phyloP scores from a whole-genome alignment of 2,329 filamentous ascomycete species.

The Pochonia chlamydosporia region DNA sequence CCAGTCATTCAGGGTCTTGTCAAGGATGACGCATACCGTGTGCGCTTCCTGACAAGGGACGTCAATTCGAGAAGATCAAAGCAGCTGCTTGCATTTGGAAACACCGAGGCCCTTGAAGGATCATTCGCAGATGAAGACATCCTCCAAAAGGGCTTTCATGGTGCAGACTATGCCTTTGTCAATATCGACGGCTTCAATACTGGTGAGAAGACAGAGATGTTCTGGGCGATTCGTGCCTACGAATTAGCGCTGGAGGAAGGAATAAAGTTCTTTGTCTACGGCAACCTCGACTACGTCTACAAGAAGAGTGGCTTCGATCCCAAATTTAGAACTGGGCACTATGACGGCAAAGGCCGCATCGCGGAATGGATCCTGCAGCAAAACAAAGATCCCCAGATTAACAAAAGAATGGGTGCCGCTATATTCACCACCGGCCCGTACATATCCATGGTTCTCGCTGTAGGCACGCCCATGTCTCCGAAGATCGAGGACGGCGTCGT shows the following conservation, averaged over 20 bases:
- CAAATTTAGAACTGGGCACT: slow-evolving; percentile 40
- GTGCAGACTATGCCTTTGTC: slow-evolving; percentile 43
- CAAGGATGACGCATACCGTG: slow-evolving; percentile 34
- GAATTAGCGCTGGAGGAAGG: slow-evolving; percentile 36
- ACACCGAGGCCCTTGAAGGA: slow-evolving; percentile 42
- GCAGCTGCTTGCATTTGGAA: slow-evolving; percentile 33
- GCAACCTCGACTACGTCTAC: slow-evolving; percentile 42
- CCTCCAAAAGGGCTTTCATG: slow-evolving; percentile 37
- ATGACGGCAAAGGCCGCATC: slow-evolving; percentile 39
- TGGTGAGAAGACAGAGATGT: slow-evolving; percentile 47
- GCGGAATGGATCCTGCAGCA: slow-evolving; percentile 38
- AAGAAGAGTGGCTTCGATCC: slow-evolving; percentile 42
- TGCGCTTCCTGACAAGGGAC: slow-evolving; percentile 43
- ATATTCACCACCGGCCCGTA: slow-evolving; percentile 39
- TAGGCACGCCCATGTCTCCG: slow-evolving; percentile 32
- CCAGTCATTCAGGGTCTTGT: slow-evolving; percentile 38
- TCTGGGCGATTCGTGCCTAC: slow-evolving; percentile 38
- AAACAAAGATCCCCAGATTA: slow-evolving; percentile 18
- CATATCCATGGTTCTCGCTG: slow-evolving; percentile 36
- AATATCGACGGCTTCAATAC: slow-evolving; percentile 50
- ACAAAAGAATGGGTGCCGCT: slow-evolving; percentile 25
- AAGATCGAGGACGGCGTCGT: slow-evolving; percentile 32
- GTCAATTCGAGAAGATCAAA: slow-evolving; percentile 32
- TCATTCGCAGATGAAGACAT: slow-evolving; percentile 39
- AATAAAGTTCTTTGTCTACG: slow-evolving; percentile 38